These are phyloP conservation scores for Phialophora verrucosa DNA, from an alignment of 2,329 filamentous ascomycete genomes.

Conservation along the genomic window DNA sequence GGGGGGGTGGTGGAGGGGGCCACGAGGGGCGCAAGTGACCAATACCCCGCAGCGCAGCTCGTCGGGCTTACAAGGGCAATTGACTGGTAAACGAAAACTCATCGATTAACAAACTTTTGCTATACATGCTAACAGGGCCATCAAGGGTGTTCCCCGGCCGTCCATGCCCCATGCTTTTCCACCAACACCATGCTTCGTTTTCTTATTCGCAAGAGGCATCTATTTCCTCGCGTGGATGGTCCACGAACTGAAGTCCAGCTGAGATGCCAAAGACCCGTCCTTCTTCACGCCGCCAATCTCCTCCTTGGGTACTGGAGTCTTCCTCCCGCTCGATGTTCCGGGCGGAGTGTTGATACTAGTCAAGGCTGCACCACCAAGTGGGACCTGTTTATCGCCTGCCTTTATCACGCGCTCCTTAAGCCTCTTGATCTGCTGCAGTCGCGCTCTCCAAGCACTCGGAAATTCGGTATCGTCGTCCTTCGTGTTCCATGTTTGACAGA, in stretches of 20 bases:
- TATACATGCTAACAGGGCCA: slow-evolving; percentile 17
- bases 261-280: slow-evolving; percentile 29
- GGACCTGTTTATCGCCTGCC: slow-evolving; percentile 26
- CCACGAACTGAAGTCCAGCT: slow-evolving; percentile 37
- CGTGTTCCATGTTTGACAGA: slow-evolving; percentile 82
- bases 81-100: neutral
- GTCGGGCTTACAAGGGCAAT: neutral
- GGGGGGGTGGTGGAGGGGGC: neutral
- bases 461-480: slow-evolving; percentile 72
- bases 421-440: slow-evolving; percentile 81
- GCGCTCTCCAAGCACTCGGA: slow-evolving; percentile 85
- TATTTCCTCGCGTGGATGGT: slow-evolving; percentile 18
- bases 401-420: slow-evolving; percentile 66
- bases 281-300: slow-evolving; percentile 23
- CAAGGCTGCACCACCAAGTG: slow-evolving; percentile 3
- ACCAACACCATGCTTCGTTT: slow-evolving; percentile 32
- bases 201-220: neutral
- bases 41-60: slow-evolving; percentile 1
- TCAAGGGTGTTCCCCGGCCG: slow-evolving; percentile 14
- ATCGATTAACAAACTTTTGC: slow-evolving; percentile 24
- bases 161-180: slow-evolving; percentile 11
- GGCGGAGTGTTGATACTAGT: slow-evolving; percentile 12
- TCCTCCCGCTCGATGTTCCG: slow-evolving; percentile 22
- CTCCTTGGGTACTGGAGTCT: slow-evolving; percentile 32
- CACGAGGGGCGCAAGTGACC: neutral